Percentiles rank a stretch among this genome's conserved stretches.
Evolutionary conservation across 2,329 filamentous ascomycete genomes (phyloP).

Genomic region (Ceratocystis variospora): DNA sequence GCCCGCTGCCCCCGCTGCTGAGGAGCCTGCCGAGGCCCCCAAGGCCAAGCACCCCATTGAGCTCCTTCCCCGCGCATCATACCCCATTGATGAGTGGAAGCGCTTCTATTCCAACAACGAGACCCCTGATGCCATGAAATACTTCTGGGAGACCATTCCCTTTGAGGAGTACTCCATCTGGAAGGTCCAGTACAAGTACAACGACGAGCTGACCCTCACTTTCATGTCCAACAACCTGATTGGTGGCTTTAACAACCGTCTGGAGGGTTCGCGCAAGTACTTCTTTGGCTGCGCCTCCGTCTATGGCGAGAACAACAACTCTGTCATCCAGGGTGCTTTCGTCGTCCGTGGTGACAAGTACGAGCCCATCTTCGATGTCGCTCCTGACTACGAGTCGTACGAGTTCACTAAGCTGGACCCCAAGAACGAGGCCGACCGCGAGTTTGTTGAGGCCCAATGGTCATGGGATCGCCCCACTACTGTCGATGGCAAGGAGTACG

Average conservation of each 20-base stretch:
- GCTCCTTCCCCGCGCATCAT: constrained; percentile 60
- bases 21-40: constrained; percentile 43
- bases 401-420: constrained; percentile 91
- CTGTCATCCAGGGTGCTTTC: constrained; percentile 84
- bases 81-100: constrained; percentile 95
- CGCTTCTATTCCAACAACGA: constrained; percentile 96
- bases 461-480: constrained; percentile 74
- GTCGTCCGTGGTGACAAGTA: constrained; percentile 84
- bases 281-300: constrained; percentile 84
- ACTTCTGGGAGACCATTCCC: constrained; percentile 96
- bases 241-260: constrained; percentile 92
- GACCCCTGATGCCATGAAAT: constrained; percentile 71
- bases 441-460: constrained; percentile 80
- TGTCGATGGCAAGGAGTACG: constrained; percentile 75
- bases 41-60: constrained; percentile 98
- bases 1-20: constrained; percentile 30
- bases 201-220: constrained; percentile 87
- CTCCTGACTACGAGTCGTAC: constrained; percentile 95
- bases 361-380: constrained; percentile 81
- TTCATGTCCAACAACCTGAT: constrained; percentile 99
- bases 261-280: constrained; percentile 96
- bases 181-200: constrained; percentile 96
- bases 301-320: constrained; percentile 79
- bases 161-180: constrained; percentile 93
- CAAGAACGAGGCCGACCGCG: constrained; percentile 67